These are phyloP conservation scores for Chrysanthemum seticuspe DNA, from an alignment of 129 eudicot genomes.

Conservation along the genomic window DNA sequence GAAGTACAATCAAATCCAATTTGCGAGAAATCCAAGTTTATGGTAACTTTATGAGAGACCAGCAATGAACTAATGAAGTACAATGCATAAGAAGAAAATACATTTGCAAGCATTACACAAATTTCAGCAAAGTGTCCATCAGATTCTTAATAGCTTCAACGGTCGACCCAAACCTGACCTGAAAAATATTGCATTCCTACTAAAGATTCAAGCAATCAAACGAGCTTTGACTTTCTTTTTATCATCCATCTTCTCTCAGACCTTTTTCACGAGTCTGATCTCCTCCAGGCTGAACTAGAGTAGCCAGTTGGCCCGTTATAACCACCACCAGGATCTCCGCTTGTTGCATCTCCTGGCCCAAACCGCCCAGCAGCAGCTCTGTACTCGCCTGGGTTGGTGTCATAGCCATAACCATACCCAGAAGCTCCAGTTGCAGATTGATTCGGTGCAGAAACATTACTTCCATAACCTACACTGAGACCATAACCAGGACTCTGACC, in stretches of 20 bases:
- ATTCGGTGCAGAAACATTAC: slow-evolving; percentile 36
- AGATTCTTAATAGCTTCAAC: too few species aligned
- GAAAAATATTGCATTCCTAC: too few species aligned
- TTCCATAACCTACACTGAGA: slow-evolving; percentile 35
- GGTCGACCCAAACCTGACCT: too few species aligned
- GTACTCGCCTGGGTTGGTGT: slow-evolving; percentile 14
- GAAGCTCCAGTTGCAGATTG: slow-evolving; percentile 40
- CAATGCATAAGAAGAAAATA: too few species aligned
- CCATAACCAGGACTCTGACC: background rate
- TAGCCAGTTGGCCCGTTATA: slow-evolving; percentile 40
- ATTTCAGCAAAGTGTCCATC: too few species aligned
- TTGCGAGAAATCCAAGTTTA: too few species aligned
- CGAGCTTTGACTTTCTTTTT: background rate
- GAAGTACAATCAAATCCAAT: too few species aligned
- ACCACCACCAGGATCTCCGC: slow-evolving; percentile 20
- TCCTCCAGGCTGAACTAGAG: background rate
- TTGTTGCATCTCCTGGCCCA: slow-evolving; percentile 17
- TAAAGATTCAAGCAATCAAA: background rate
- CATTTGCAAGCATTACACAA: too few species aligned
- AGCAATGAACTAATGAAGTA: too few species aligned
- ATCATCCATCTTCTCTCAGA: background rate
- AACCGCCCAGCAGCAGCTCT: slow-evolving; percentile 22
- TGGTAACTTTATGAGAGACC: too few species aligned
- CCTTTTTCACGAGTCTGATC: background rate
- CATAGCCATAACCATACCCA: slow-evolving; percentile 32